These are phyloP conservation scores for Colletotrichum theobromicola DNA, from an alignment of 2,329 filamentous ascomycete genomes.

Conservation along the genomic window DNA sequence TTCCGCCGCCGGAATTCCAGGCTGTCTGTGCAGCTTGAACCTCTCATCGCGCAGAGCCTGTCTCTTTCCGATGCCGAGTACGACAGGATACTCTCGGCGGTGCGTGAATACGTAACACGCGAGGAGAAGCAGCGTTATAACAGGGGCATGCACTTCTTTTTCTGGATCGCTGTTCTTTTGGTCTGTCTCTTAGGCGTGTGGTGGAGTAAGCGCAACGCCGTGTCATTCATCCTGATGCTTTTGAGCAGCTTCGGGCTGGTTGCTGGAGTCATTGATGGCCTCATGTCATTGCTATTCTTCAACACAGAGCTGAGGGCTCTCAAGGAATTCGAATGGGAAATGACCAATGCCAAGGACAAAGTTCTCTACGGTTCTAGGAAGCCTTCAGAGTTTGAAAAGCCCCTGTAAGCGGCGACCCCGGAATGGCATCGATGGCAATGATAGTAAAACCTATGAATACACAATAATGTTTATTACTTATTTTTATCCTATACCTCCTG, in stretches of 20 bases:
- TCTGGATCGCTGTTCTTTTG: slow-evolving; percentile 69
- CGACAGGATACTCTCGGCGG: slow-evolving; percentile 76
- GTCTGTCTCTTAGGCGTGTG: slow-evolving; percentile 83
- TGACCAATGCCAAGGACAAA: slow-evolving; percentile 67
- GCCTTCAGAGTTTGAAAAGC: not conserved
- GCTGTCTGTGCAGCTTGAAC: slow-evolving; percentile 33
- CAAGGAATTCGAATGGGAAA: slow-evolving; percentile 94
- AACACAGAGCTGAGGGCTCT: slow-evolving; percentile 82
- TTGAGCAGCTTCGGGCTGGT: slow-evolving; percentile 79
- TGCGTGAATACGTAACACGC: slow-evolving; percentile 70
- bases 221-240: slow-evolving; percentile 81
- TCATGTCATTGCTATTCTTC: slow-evolving; percentile 88
- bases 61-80: slow-evolving; percentile 33
- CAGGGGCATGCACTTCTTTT: slow-evolving; percentile 76
- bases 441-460: not conserved
- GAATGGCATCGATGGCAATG: not conserved
- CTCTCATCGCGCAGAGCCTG: slow-evolving; percentile 24
- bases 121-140: slow-evolving; percentile 75
- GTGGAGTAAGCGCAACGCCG: slow-evolving; percentile 80
- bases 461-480: slow-evolving; percentile 16
- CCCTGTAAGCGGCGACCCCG: not conserved
- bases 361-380: not conserved
- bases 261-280: slow-evolving; percentile 79
- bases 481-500: not conserved
- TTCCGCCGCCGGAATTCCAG: slow-evolving; percentile 11